Conservation (phyloP, 108 stramenopile species). For the Fragilariopsis cylindrus region DNA sequence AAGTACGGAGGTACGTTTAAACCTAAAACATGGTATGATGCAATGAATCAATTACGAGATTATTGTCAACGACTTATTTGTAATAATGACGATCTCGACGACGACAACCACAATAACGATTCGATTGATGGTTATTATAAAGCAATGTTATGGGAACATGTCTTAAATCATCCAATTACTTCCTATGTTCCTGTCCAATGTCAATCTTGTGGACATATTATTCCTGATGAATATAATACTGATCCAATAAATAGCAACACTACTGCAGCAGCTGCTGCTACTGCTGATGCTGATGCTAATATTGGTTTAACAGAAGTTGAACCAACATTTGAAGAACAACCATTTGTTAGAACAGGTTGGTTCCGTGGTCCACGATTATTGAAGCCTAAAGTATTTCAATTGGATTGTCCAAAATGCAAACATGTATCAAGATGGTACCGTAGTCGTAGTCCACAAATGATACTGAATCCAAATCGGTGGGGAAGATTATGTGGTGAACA, state of each 20-base stretch:
- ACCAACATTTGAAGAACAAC: conserved; percentile 21
- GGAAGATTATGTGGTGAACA: conserved; percentile 53
- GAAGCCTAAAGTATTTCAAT: conserved; percentile 22
- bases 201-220: conserved; percentile 40
- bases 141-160: conserved; percentile 26
- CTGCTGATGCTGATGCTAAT: conserved; percentile 17
- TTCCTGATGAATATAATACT: conserved; percentile 31
- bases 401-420: conserved; percentile 36
- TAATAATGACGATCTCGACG: conserved; percentile 36
- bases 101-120: background rate
- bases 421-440: conserved; percentile 41
- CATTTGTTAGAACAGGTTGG: conserved; percentile 41
- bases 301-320: conserved; percentile 37
- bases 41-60: conserved; percentile 26
- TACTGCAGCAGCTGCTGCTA: background rate
- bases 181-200: conserved; percentile 50
- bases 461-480: conserved; percentile 43
- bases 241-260: background rate
- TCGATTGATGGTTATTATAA: background rate
- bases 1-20: conserved; percentile 20
- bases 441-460: conserved; percentile 38
- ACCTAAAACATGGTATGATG: conserved; percentile 43
- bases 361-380: conserved; percentile 37
- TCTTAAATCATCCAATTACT: conserved; percentile 54
- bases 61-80: conserved; percentile 28